Evolutionary conservation across 768 basidiomycete genomes (phyloP).

Genomic region (Russula foetens): DNA sequence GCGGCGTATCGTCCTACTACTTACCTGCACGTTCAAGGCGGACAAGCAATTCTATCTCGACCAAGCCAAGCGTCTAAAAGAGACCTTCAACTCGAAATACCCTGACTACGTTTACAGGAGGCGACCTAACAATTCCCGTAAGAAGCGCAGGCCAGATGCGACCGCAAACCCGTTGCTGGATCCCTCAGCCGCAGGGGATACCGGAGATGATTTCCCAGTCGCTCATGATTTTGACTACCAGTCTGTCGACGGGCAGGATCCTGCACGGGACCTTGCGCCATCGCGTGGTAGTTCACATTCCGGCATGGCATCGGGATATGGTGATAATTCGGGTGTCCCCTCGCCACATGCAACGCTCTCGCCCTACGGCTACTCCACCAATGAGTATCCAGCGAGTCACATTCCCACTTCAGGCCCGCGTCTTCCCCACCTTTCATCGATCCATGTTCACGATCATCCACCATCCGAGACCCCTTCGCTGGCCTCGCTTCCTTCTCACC

Average conservation of each 20-base stretch:
- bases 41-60: constrained; percentile 87
- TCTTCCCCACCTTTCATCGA: constrained; percentile 17
- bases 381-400: constrained; percentile 18
- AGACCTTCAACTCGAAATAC: constrained; percentile 77
- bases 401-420: constrained; percentile 11
- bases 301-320: constrained; percentile 15
- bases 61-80: constrained; percentile 79
- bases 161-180: constrained; percentile 27
- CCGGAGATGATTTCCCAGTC: constrained; percentile 25
- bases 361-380: constrained; percentile 7
- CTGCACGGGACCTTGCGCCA: constrained; percentile 21
- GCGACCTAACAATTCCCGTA: constrained; percentile 80
- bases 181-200: constrained; percentile 26
- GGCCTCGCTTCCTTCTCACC: constrained; percentile 8
- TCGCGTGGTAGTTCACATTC: constrained; percentile 22
- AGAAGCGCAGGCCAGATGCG: constrained; percentile 40
- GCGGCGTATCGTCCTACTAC: constrained; percentile 3
- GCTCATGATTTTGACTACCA: constrained; percentile 29
- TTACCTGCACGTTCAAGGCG: constrained; percentile 33
- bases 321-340: constrained; percentile 13
- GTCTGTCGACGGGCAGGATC: constrained; percentile 30
- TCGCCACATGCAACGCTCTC: constrained; percentile 15
- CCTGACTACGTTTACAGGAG: constrained; percentile 88
- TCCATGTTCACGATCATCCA: constrained; percentile 15
- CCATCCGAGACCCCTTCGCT: constrained; percentile 5